Evolutionary conservation across 2,329 filamentous ascomycete genomes (phyloP).

Genomic region (Paracorniculantispora psalliotae): DNA sequence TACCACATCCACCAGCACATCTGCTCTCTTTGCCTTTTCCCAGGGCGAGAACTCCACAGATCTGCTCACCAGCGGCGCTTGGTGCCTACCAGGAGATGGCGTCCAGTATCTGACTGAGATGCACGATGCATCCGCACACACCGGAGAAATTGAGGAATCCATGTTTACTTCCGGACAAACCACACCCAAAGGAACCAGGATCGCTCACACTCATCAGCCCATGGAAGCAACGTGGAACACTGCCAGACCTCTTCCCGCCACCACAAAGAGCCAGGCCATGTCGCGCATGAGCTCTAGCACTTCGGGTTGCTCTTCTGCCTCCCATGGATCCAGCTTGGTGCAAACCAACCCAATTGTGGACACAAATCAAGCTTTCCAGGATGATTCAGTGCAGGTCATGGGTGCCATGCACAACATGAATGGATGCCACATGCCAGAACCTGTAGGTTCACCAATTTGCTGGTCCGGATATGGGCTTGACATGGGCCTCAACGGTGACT

Average conservation of each 20-base stretch:
- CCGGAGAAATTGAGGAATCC: constrained; percentile 52
- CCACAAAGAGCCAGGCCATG: constrained; percentile 34
- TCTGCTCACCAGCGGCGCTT: constrained; percentile 50
- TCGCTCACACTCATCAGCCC: constrained; percentile 39
- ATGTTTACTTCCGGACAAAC: constrained; percentile 50
- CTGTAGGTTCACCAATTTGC: constrained; percentile 44
- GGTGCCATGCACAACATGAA: constrained; percentile 30
- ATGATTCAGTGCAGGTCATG: constrained; percentile 31
- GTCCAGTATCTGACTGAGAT: constrained; percentile 55
- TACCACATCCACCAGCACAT: constrained; percentile 44
- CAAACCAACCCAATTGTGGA: constrained; percentile 46
- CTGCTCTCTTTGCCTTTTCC: constrained; percentile 53
- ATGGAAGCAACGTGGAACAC: constrained; percentile 47
- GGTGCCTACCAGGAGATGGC: constrained; percentile 54
- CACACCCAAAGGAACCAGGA: constrained; percentile 44
- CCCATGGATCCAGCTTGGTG: constrained; percentile 46
- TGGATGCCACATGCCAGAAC: constrained; percentile 8
- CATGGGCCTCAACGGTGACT: constrained; percentile 37
- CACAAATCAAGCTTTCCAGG: constrained; percentile 42
- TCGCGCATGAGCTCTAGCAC: constrained; percentile 34
- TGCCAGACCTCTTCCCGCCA: constrained; percentile 29
- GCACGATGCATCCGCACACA: constrained; percentile 44
- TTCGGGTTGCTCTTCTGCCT: constrained; percentile 40
- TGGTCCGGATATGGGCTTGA: constrained; percentile 44
- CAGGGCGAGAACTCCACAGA: constrained; percentile 55